These are phyloP conservation scores for Aspergillus olivimuriae DNA, from an alignment of 495 filamentous ascomycete genomes.

Conservation along the genomic window DNA sequence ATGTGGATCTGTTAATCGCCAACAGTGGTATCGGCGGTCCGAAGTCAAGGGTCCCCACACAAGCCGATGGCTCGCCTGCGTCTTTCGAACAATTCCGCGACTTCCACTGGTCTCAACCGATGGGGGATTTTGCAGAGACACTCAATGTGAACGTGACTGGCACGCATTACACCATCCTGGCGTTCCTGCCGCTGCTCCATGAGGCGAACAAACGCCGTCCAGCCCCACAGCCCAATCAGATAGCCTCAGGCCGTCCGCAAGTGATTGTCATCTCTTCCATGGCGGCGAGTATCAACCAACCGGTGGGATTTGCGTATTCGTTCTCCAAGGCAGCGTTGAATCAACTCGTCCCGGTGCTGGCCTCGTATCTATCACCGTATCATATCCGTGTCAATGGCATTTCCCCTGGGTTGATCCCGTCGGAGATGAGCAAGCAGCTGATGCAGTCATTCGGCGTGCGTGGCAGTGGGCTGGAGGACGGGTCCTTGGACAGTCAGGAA, in stretches of 20 bases:
- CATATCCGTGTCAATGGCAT: slow-evolving; percentile 57
- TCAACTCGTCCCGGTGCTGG: slow-evolving; percentile 57
- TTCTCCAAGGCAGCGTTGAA: slow-evolving; percentile 56
- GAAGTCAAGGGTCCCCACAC: slow-evolving; percentile 18
- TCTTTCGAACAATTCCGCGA: slow-evolving; percentile 46
- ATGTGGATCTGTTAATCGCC: slow-evolving; percentile 58
- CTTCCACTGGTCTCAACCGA: slow-evolving; percentile 36
- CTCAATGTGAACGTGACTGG: slow-evolving; percentile 53
- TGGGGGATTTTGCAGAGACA: slow-evolving; percentile 49
- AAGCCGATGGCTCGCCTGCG: slow-evolving; percentile 19
- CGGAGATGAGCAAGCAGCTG: slow-evolving; percentile 47
- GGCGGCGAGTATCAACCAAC: slow-evolving; percentile 45
- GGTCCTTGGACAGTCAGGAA: slow-evolving; percentile 33
- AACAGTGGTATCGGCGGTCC: slow-evolving; percentile 60
- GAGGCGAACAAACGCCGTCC: slow-evolving; percentile 45
- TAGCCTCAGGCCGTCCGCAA: slow-evolving; percentile 48
- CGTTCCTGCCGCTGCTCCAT: slow-evolving; percentile 57
- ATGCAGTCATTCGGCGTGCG: not conserved
- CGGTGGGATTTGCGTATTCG: slow-evolving; percentile 52
- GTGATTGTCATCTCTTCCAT: slow-evolving; percentile 56
- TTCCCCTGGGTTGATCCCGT: slow-evolving; percentile 56
- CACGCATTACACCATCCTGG: slow-evolving; percentile 55
- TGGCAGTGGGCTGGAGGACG: slow-evolving; percentile 17
- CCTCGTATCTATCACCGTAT: slow-evolving; percentile 45
- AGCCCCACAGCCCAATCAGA: slow-evolving; percentile 20